Base-by-base conservation (phyloP, 2,329 filamentous ascomycete species). In the Aspergillus novofumigatus region DNA sequence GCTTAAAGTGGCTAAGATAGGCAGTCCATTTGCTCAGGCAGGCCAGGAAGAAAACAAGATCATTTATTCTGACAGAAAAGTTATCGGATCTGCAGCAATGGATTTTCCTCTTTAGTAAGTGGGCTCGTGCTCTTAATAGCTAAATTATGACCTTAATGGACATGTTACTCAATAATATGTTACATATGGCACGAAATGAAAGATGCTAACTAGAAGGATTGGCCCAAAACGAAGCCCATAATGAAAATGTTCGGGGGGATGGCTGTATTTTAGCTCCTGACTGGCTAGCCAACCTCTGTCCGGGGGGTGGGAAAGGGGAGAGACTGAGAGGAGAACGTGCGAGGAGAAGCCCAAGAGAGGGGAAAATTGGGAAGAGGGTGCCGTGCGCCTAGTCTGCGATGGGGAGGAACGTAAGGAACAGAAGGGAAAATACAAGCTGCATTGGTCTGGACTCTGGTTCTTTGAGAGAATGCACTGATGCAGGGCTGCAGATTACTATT, bases 401-500 rank as follows among this genome's bases (percentile, higher is more conserved):
- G 29, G 29, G 29, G 29, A 32, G 29, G 32, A 45, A 17, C 17
- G 23, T n/a, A 51, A 38, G 20, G 20, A 45, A 17, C 17, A 28
- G 21, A 51, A 38, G 20, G 20, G 32, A 23, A 53, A 42, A 38
- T 50, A 42, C 55, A 50, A 48, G 35, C 41, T 54, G 52, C 52
- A 56, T 29, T 52, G 59, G 61, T 62, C 61, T 62, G 57, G 61
- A 58, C 62, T 57, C 42, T 21, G 10, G 42, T 23, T 45, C 42
- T 44, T 44, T 44, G 41, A 21, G 21, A 21, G 20, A 20, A 20
- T 44, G 41, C 41, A 54, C 32, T 49, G 56, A 57, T 60, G 58
- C 58, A 62, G 53, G 56, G 59, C 61, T 62, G 61, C 59, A 60
- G 58, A 60, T 55, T 35, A 35, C 11, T 17, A 35, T 5, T 32